Percentiles rank a stretch among this genome's conserved stretches.
These are phyloP conservation scores for Orbilia quercus DNA, from an alignment of 2,329 filamentous ascomycete species.

Conservation along the genomic window DNA sequence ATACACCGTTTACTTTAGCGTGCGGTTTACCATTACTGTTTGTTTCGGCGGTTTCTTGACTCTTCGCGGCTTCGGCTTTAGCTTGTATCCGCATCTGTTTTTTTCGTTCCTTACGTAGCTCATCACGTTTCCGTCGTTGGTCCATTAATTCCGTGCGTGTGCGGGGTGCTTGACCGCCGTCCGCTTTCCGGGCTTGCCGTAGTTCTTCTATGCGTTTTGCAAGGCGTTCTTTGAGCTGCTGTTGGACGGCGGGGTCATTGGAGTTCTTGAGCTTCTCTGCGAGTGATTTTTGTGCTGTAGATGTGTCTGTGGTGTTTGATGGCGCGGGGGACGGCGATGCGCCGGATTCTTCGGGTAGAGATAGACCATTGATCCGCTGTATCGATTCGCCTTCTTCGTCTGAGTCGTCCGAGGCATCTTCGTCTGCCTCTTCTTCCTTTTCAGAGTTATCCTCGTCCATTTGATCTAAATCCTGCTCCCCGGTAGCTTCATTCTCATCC, in stretches of 20 bases:
- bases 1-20: constrained; percentile 66
- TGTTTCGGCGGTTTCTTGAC: constrained; percentile 72
- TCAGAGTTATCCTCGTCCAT: constrained; percentile 19
- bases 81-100: constrained; percentile 82
- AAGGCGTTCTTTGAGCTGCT: constrained; percentile 76
- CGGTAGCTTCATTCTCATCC: neutral
- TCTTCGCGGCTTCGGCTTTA: constrained; percentile 64
- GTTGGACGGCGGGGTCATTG: constrained; percentile 69
- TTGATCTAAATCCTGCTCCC: neutral
- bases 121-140: constrained; percentile 84
- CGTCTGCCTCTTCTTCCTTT: constrained; percentile 27
- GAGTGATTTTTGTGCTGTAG: constrained; percentile 74
- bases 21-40: constrained; percentile 66
- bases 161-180: constrained; percentile 81
- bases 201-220: constrained; percentile 85
- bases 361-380: constrained; percentile 46
- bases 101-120: constrained; percentile 86
- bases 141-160: constrained; percentile 94
- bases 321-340: constrained; percentile 67
- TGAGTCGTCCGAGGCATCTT: constrained; percentile 19
- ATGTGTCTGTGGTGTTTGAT: constrained; percentile 73
- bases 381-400: constrained; percentile 37
- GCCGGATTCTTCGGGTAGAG: constrained; percentile 36
- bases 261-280: constrained; percentile 66
- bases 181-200: constrained; percentile 85